Evolutionary conservation across 2,329 filamentous ascomycete genomes (phyloP).

Genomic region (Venturia oleaginea): DNA sequence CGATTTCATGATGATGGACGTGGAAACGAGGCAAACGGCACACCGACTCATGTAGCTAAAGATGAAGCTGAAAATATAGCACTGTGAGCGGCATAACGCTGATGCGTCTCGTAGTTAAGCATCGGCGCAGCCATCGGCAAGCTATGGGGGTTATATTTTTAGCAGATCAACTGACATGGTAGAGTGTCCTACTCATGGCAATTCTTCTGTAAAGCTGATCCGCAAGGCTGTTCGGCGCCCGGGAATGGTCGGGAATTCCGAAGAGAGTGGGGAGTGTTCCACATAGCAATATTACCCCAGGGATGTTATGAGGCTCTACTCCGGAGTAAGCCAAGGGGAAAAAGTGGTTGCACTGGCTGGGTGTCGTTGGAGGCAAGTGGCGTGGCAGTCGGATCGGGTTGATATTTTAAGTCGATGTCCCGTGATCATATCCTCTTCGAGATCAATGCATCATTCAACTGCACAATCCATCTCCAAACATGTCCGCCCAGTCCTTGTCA

Average conservation of each 20-base stretch:
- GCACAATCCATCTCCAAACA: background rate
- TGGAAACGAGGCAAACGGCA: background rate
- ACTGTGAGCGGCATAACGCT: background rate
- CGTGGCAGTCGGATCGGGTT: too few species aligned
- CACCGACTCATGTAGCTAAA: background rate
- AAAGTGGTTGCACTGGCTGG: background rate
- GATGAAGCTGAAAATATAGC: background rate
- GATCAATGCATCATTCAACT: background rate
- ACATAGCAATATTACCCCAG: background rate
- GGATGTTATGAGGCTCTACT: background rate
- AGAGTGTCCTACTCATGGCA: too few species aligned
- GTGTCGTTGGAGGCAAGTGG: too few species aligned
- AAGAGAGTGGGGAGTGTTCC: background rate
- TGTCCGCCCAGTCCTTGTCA: background rate
- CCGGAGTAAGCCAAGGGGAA: too few species aligned
- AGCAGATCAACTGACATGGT: background rate
- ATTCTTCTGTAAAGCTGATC: background rate
- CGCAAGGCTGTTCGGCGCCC: background rate
- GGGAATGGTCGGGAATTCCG: slow-evolving; percentile 1
- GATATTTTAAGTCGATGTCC: too few species aligned
- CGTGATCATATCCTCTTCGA: background rate
- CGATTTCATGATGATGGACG: background rate
- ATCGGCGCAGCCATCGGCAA: background rate
- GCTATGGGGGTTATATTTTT: background rate
- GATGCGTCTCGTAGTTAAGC: background rate